Percentiles rank a stretch among this genome's conserved stretches.
These are phyloP conservation scores for Phytopythium vexans DNA, from an alignment of 352 stramenopile species.

Conservation along the genomic window DNA sequence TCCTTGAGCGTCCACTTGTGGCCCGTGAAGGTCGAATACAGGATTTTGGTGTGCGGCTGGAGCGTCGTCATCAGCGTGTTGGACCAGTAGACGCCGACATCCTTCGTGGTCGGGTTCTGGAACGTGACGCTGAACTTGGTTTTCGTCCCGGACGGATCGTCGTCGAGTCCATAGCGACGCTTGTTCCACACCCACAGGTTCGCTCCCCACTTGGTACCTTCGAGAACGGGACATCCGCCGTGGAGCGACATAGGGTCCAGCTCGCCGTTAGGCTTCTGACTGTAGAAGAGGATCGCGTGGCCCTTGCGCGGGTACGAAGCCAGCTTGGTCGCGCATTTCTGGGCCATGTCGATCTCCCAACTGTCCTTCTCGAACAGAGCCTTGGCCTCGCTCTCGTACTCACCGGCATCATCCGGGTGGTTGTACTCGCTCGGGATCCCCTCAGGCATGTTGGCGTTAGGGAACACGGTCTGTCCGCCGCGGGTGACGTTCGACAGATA, in stretches of 20 bases:
- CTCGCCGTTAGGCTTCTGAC: constrained; percentile 92
- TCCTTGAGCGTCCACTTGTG: constrained; percentile 74
- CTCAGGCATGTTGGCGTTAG: constrained; percentile 64
- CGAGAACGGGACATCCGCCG: constrained; percentile 94
- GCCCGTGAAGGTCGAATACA: constrained; percentile 62
- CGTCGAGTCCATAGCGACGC: constrained; percentile 63
- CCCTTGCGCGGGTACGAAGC: constrained; percentile 80
- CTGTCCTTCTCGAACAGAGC: constrained; percentile 61
- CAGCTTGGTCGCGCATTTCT: constrained; percentile 74
- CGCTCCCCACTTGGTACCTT: constrained; percentile 94
- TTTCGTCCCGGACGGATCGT: constrained; percentile 12
- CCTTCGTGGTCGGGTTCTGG: constrained; percentile 52
- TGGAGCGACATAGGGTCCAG: constrained; percentile 87
- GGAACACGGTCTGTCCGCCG: constrained; percentile 86
- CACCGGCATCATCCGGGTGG: constrained; percentile 41
- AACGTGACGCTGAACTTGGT: constrained; percentile 60
- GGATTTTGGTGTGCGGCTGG: constrained; percentile 27
- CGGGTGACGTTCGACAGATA: constrained; percentile 79
- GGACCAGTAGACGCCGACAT: constrained; percentile 66
- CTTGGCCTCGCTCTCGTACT: constrained; percentile 35
- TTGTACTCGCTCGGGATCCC: constrained; percentile 51
- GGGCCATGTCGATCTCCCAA: constrained; percentile 79
- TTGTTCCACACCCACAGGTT: constrained; percentile 98
- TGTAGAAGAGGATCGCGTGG: constrained; percentile 98
- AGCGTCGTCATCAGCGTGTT: constrained; percentile 69